These are phyloP conservation scores for Hypsizygus marmoreus DNA, from an alignment of 768 basidiomycete species.

Conservation along the genomic window DNA sequence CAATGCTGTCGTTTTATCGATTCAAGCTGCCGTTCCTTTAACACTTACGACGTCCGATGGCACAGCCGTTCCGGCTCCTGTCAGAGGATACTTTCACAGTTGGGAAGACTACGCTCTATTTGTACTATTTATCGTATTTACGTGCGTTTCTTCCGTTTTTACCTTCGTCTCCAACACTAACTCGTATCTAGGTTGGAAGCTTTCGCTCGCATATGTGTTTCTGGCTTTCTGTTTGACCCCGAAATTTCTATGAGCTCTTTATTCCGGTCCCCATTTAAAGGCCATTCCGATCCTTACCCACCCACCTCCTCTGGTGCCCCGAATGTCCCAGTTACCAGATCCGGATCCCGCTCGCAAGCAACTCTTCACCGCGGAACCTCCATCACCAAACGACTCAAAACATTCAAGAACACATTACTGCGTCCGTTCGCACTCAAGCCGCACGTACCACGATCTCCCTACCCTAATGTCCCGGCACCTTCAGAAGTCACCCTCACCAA, in stretches of 20 bases:
- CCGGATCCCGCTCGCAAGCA: constrained; percentile 25
- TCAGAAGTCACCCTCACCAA: constrained; percentile 29
- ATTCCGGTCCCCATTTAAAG: constrained; percentile 41
- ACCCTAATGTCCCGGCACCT: constrained; percentile 18
- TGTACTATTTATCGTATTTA: constrained; percentile 80
- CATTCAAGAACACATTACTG: constrained; percentile 46
- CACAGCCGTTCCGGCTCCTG: constrained; percentile 38
- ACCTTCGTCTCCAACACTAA: constrained; percentile 8
- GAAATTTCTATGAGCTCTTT: constrained; percentile 58
- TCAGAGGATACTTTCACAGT: constrained; percentile 75
- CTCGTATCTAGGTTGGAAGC: constrained; percentile 69
- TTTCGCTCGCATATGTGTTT: constrained; percentile 85
- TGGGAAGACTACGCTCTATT: constrained; percentile 95
- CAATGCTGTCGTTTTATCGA: constrained; percentile 79
- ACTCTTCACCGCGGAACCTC: constrained; percentile 47
- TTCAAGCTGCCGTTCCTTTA: constrained; percentile 71
- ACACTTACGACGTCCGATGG: constrained; percentile 50
- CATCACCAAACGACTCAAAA: constrained; percentile 45
- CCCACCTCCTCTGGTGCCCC: constrained; percentile 30
- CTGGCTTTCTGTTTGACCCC: constrained; percentile 87
- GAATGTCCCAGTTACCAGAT: constrained; percentile 24
- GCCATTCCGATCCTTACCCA: constrained; percentile 30
- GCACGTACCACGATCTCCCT: constrained; percentile 27
- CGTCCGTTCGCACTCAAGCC: constrained; percentile 56
- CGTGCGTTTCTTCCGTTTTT: constrained; percentile 49